A percentile compares a stretch with the other conserved stretches of the same genome.
Conservation (phyloP, 148 eudicot genomes). For the Spergularia marina region DNA sequence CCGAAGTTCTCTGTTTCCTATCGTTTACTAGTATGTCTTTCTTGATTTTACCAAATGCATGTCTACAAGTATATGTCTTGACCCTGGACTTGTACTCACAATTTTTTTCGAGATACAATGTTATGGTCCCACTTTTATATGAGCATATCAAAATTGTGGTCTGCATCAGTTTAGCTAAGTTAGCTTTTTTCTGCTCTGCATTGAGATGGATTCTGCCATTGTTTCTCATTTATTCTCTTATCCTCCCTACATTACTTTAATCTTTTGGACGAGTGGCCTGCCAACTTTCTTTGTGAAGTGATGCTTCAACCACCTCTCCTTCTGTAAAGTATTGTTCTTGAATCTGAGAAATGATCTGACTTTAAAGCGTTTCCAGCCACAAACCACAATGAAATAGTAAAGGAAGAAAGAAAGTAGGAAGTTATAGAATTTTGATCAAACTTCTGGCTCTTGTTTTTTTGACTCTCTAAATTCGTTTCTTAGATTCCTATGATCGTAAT, state of each 20-base stretch:
- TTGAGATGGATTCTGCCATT: conserved; percentile 26
- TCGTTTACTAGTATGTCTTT: not conserved
- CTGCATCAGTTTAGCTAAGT: conserved; percentile 16
- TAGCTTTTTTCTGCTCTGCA: conserved; percentile 21
- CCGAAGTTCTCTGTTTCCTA: conserved; percentile 22
- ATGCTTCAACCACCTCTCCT: conserved; percentile 25
- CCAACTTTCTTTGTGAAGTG: conserved; percentile 4
- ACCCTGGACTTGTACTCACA: not conserved
- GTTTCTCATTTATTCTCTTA: conserved; percentile 6
- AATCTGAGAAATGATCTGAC: conserved; percentile 10
- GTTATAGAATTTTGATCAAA: not conserved
- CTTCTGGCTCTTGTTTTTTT: conserved; percentile 8
- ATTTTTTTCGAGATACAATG: conserved; percentile 1
- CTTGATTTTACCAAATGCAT: not conserved
- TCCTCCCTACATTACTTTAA: conserved; percentile 10
- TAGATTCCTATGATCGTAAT: not conserved
- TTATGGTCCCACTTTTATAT: conserved; percentile 14
- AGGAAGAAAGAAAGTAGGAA: not conserved
- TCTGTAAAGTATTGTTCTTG: conserved; percentile 11
- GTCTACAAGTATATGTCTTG: not conserved
- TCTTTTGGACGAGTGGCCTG: conserved; percentile 9
- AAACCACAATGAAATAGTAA: not conserved
- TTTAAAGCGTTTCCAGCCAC: conserved; percentile 25
- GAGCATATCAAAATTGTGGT: conserved; percentile 42
- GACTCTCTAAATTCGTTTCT: conserved; percentile 13